Evolutionary conservation across 352 stramenopile genomes (phyloP).

Genomic region (Phytophthora europaea): DNA sequence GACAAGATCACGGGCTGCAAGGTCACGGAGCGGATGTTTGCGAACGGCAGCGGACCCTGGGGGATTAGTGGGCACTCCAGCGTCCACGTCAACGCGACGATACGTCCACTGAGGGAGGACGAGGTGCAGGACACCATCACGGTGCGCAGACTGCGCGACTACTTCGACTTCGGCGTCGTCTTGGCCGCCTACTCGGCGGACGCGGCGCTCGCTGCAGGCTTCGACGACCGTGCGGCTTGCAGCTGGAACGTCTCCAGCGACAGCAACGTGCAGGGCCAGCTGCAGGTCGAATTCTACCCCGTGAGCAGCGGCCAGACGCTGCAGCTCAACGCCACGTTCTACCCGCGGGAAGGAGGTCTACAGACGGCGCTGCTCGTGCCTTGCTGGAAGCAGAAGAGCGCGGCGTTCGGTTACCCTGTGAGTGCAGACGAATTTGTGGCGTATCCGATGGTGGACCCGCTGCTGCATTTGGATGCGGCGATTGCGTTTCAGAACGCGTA

Average conservation of each 20-base stretch:
- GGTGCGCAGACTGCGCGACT: slow-evolving; percentile 72
- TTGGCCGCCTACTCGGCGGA: slow-evolving; percentile 70
- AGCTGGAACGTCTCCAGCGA: slow-evolving; percentile 68
- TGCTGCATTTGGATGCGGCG: slow-evolving; percentile 68
- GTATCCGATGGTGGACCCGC: slow-evolving; percentile 80
- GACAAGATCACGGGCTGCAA: slow-evolving; percentile 68
- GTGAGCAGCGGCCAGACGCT: slow-evolving; percentile 53
- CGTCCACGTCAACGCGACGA: slow-evolving; percentile 56
- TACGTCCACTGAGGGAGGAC: slow-evolving; percentile 57
- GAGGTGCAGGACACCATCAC: slow-evolving; percentile 80
- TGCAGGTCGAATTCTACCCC: slow-evolving; percentile 70
- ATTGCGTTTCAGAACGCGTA: slow-evolving; percentile 87
- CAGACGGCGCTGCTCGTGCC: slow-evolving; percentile 78
- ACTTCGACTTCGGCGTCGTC: slow-evolving; percentile 84
- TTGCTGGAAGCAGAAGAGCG: slow-evolving; percentile 88
- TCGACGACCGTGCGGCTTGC: slow-evolving; percentile 69
- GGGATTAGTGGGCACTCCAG: slow-evolving; percentile 56
- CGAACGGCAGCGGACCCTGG: slow-evolving; percentile 64
- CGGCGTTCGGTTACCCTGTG: slow-evolving; percentile 81
- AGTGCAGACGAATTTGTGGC: slow-evolving; percentile 72
- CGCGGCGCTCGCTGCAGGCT: slow-evolving; percentile 41
- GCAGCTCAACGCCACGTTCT: slow-evolving; percentile 59
- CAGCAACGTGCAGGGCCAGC: slow-evolving; percentile 49
- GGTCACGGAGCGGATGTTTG: slow-evolving; percentile 87
- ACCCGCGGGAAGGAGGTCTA: slow-evolving; percentile 56